Evolutionary conservation across 805 yeast species (phyloP).

Genomic region (Pichia manshurica): DNA sequence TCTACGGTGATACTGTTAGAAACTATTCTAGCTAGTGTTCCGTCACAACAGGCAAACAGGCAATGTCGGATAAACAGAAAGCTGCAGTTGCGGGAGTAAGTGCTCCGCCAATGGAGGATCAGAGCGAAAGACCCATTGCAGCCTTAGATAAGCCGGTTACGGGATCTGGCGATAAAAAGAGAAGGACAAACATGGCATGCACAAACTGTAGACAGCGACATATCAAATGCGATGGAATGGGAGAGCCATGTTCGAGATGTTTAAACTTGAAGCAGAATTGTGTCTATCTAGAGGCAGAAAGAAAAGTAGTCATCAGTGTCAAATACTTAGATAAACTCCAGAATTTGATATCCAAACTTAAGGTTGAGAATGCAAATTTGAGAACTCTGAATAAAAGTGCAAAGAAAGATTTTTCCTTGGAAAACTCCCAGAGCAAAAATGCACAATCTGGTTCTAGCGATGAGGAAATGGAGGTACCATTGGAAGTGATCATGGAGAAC

Average conservation of each 20-base stretch:
- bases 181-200: slow-evolving; percentile 37
- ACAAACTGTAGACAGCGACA: slow-evolving; percentile 66
- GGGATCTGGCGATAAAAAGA: slow-evolving; percentile 11
- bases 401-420: background rate
- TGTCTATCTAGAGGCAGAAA: slow-evolving; percentile 67
- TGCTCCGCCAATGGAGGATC: no score
- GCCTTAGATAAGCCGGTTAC: no score
- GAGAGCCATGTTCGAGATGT: slow-evolving; percentile 67
- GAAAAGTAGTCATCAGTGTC: slow-evolving; percentile 67
- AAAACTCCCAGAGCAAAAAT: no score
- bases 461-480: background rate
- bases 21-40: no score
- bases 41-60: no score
- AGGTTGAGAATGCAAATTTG: slow-evolving; percentile 57
- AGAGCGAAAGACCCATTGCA: no score
- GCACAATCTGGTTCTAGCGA: background rate
- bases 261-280: slow-evolving; percentile 49
- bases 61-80: no score
- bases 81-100: no score
- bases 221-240: slow-evolving; percentile 66
- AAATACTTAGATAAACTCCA: slow-evolving; percentile 62
- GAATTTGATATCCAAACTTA: slow-evolving; percentile 58
- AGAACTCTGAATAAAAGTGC: slow-evolving; percentile 36
- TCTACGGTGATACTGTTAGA: no score
- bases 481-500: background rate